A percentile compares a stretch with the other conserved stretches of the same genome.
These are phyloP conservation scores for Phytophthora tubulina DNA, from an alignment of 352 stramenopile species.

Conservation along the genomic window DNA sequence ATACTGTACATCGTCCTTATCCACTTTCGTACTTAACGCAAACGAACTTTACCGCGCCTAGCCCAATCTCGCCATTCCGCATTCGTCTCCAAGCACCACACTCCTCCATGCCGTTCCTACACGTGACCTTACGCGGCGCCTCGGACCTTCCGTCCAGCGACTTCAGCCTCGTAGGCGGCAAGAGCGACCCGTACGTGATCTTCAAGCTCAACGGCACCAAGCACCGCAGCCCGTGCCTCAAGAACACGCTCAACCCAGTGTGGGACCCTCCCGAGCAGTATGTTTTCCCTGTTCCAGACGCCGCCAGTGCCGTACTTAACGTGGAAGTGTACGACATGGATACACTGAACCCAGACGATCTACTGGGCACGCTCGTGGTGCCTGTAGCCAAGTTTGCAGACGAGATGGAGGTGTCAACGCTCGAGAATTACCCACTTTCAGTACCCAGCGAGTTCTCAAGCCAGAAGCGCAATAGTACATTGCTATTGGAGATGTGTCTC, in stretches of 20 bases:
- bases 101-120: slow-evolving; percentile 55
- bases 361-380: slow-evolving; percentile 66
- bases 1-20: background rate
- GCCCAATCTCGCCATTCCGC: slow-evolving; percentile 18
- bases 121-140: slow-evolving; percentile 58
- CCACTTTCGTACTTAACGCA: slow-evolving; percentile 2
- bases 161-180: slow-evolving; percentile 61
- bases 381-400: slow-evolving; percentile 60
- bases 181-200: slow-evolving; percentile 83
- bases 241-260: slow-evolving; percentile 72
- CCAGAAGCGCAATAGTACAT: slow-evolving; percentile 59
- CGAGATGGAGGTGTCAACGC: slow-evolving; percentile 50
- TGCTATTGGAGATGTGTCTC: slow-evolving; percentile 68
- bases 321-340: slow-evolving; percentile 79
- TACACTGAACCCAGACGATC: slow-evolving; percentile 66
- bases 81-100: slow-evolving; percentile 15
- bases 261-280: slow-evolving; percentile 72
- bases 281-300: slow-evolving; percentile 62
- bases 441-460: slow-evolving; percentile 50
- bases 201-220: slow-evolving; percentile 59
- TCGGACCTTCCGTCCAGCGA: slow-evolving; percentile 71
- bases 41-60: slow-evolving; percentile 1
- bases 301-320: slow-evolving; percentile 53
- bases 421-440: slow-evolving; percentile 64
- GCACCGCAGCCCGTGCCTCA: slow-evolving; percentile 68